Base-by-base conservation (phyloP, 2,329 filamentous ascomycete species). In the Aspergillus pseudonomiae region DNA sequence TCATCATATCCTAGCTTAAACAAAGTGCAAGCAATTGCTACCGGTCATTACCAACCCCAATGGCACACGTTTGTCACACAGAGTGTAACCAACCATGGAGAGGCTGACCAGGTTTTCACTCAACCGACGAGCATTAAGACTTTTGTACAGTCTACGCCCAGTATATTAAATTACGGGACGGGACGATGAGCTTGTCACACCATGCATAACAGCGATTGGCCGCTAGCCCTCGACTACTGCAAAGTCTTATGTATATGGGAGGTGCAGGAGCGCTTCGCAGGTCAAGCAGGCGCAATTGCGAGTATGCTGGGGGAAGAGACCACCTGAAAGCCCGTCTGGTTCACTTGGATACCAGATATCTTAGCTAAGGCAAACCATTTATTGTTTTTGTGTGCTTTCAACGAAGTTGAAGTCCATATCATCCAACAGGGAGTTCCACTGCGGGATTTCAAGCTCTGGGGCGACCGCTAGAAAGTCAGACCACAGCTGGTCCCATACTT, bases 341-440 rank as follows among this genome's bases (percentile, higher is more conserved):
- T 3, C 19, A 41, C 16, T 10, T 16, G n/a, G 7, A 41, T 4
- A 41, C 16, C 39, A 41, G 1, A 41, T n/a, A 36, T 36, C 3
- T 36, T 16, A 5, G 3, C 12, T 4, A 9, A 10, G 19, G 1
- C 6, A 41, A 41, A 1, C 2, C 39, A n/a, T n/a, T 10, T 41
- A n/a, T n/a, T 16, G 10, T 9, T 3, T n/a, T 7, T 7, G 19
- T n/a, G 39, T n/a, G 39, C 39, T 10, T n/a, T 41, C 39, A n/a
- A 3, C 21, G 19, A 52, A 32, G 36, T 10, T 19, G n/a, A 26
- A 39, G 12, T 55, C 52, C 11, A 28, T 26, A 39, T 39, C 52
- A 24, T 55, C 32, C 34, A 55, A 39, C 52, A 55, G 14, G n/a
- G 24, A 24, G 21, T 55, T 39, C 52, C 52, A 55, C 52, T 55